Evolutionary conservation across 352 stramenopile genomes (phyloP), one percentile per base, ranked within the genome.

Genomic region (Albugo candida): DNA sequence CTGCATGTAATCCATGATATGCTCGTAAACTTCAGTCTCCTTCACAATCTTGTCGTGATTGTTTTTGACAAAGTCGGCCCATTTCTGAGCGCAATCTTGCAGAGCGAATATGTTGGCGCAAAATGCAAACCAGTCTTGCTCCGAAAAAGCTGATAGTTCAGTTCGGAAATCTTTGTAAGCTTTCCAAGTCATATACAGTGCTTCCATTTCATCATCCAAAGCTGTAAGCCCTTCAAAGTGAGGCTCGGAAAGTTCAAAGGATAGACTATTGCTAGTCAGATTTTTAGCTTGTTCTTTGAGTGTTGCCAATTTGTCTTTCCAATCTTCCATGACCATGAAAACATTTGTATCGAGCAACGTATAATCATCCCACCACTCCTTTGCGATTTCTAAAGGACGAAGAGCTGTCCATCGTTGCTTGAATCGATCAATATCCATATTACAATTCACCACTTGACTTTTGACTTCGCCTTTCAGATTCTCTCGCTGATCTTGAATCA

Each of bases 121-220:
- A 56, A 97, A 97, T 11, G 70, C 82, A 52, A 97, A 92, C 92
- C 92, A 97, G 48, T 97, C 92, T 45, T 92, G 68, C 1, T 55
- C 47, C 0, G 63, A 64, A 64, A 14, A 97, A 56, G 2, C 58
- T 13, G 71, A 51, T 2, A 93, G 36, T 39, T 95, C 89, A 0
- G 70, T 65, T 19, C 61, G 63, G 58, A 95, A 97, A 24, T 89
- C 65, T 49, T 71, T 78, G 46, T 94, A 91, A 5, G 83, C 77
- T 11, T 62, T 61, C 91, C 91, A 97, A 49, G 77, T 89, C 2
- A 55, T 53, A 6, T 78, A 63, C 0, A 88, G 63, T 11, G 64
- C 63, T 10, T 44, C 48, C 11, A 97, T 67, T 37, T 96, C 82
- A 0, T 57, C 58, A 19, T 93, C 67, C 14, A 96, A 61, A 0